Evolutionary conservation across 2,329 filamentous ascomycete genomes (phyloP).

Genomic region (Ascochyta lentis): DNA sequence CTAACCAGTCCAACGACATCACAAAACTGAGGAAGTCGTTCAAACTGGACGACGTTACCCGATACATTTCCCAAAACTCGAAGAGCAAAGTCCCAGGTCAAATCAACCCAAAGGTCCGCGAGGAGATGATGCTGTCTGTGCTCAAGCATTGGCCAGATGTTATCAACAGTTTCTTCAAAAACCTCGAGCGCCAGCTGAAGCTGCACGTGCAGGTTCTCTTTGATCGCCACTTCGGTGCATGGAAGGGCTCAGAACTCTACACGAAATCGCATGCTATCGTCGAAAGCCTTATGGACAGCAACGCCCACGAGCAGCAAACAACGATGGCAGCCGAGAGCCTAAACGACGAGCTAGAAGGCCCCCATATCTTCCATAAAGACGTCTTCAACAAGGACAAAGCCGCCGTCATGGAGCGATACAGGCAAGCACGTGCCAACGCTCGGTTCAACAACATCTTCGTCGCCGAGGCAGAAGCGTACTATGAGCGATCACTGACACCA

Average conservation of each 20-base stretch:
- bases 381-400: conserved; percentile 27
- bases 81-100: conserved; percentile 43
- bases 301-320: conserved; percentile 34
- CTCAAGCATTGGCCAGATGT: conserved; percentile 42
- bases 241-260: conserved; percentile 41
- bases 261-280: conserved; percentile 31
- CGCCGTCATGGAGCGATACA: conserved; percentile 27
- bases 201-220: conserved; percentile 32
- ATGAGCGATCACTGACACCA: conserved; percentile 18
- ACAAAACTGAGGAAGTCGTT: conserved; percentile 22
- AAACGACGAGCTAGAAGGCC: conserved; percentile 42
- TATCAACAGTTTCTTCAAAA: conserved; percentile 34
- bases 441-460: conserved; percentile 38
- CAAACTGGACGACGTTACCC: conserved; percentile 39
- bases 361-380: conserved; percentile 43
- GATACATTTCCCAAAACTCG: conserved; percentile 31
- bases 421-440: conserved; percentile 27
- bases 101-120: conserved; percentile 44
- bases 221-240: conserved; percentile 36
- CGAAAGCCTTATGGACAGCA: conserved; percentile 29
- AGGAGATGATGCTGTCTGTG: conserved; percentile 37
- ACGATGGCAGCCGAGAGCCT: conserved; percentile 36
- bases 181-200: conserved; percentile 21
- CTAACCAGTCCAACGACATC: conserved; percentile 2
- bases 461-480: conserved; percentile 22